phyloP scores from a whole-genome alignment of 2,329 filamentous ascomycete genomes.

The Exophiala viscosa region DNA sequence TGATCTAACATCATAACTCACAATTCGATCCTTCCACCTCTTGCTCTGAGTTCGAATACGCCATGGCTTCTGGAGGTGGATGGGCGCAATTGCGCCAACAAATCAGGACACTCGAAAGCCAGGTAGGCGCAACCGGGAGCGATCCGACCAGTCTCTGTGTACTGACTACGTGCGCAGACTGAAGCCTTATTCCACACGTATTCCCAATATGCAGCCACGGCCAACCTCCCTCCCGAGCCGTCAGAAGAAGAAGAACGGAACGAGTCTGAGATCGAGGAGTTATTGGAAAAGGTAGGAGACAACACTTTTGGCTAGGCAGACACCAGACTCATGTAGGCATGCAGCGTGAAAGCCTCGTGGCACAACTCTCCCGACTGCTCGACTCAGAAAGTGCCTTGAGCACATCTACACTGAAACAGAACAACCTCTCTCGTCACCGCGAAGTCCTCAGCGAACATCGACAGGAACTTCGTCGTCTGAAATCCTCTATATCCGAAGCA shows the following conservation, averaged over 20 bases:
- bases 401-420: slow-evolving; percentile 92
- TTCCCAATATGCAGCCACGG: slow-evolving; percentile 80
- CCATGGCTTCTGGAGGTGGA: slow-evolving; percentile 55
- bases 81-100: slow-evolving; percentile 96
- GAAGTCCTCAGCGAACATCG: slow-evolving; percentile 86
- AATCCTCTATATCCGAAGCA: slow-evolving; percentile 67
- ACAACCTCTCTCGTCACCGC: slow-evolving; percentile 85
- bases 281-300: slow-evolving; percentile 69
- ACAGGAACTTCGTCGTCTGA: slow-evolving; percentile 73
- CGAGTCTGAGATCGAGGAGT: slow-evolving; percentile 76
- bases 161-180: slow-evolving; percentile 54
- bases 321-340: neutral
- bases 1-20: neutral
- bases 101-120: slow-evolving; percentile 79
- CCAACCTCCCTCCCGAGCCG: slow-evolving; percentile 76
- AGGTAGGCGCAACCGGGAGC: slow-evolving; percentile 55
- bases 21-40: neutral
- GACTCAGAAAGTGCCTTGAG: slow-evolving; percentile 86
- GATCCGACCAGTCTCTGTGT: slow-evolving; percentile 7
- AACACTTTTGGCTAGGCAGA: no score
- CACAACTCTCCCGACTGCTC: slow-evolving; percentile 80
- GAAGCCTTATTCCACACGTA: slow-evolving; percentile 69
- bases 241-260: slow-evolving; percentile 78
- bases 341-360: slow-evolving; percentile 76
- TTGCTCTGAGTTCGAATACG: neutral